Base-by-base conservation (phyloP, 352 stramenopile genomes). In the Phytopythium aichiense region DNA sequence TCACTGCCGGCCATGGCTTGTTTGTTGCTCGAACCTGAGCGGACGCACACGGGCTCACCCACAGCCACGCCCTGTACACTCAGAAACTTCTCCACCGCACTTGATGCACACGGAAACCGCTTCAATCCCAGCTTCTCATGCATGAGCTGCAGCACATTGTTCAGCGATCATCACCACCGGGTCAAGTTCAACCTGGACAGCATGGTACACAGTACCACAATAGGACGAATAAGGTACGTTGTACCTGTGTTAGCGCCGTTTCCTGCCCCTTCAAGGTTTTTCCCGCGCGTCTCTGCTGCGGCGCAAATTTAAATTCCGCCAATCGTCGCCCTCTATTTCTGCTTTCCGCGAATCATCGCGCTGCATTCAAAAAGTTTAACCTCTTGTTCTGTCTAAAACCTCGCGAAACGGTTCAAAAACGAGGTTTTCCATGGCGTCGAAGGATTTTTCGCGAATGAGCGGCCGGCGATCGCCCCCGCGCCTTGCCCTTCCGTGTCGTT, bases 391-490 rank as follows among this genome's bases (percentile, higher is more conserved):
- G 0, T 7, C 5, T 30, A 63, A 56, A 63, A 63, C 57, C 57
- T 63, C 35, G 46, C 4, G 28, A 31, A 31, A 18, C 12, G 5
- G 28, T n/a, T 25, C 7, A 60, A 60, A 40, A 20, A 6, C 42
- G 30, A 64, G 59, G 56, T 72, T 71, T 72, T 72, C 65, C n/a
- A 6, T 5, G 7, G n/a, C 43, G 7, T 40, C 49, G 58, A 65
- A 57, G 22, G 55, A 73, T 78, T 77, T 78, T 72, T 65, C 67
- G 51, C 72, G 72, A 79, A 79, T 79, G 51, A 50, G 66, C 38
- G 59, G 49, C 60, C 52, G 45, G 45, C 45, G 22, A 31, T 11
- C n/a, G 22, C 45, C 45, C 20, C 22, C 7, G 2, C 22, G 20
- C n/a, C 45, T 7, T 18, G 20, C 8, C 51, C 53, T 53, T 53